Conservation (phyloP, 176 grass and related monocot species). For the Aegilops longissima region DNA sequence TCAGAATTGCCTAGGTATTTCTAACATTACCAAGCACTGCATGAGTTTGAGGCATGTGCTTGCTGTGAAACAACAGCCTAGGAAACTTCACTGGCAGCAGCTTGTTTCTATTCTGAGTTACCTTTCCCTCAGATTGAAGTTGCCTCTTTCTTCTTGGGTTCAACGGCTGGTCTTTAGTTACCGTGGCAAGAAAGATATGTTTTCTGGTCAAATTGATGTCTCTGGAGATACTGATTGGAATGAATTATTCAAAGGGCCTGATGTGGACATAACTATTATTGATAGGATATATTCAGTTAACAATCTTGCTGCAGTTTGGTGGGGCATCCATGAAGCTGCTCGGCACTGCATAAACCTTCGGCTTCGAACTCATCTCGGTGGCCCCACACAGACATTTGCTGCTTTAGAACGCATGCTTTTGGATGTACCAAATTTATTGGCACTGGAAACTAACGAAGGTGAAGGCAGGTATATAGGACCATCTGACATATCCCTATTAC, state of each 20-base stretch:
- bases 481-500: slow-evolving; percentile 66
- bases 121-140: slow-evolving; percentile 86
- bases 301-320: slow-evolving; percentile 94
- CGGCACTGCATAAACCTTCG: slow-evolving; percentile 88
- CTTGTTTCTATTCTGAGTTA: slow-evolving; percentile 95
- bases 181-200: slow-evolving; percentile 66
- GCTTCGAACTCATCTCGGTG: slow-evolving; percentile 92
- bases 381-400: slow-evolving; percentile 96
- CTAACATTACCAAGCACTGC: slow-evolving; percentile 49
- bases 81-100: slow-evolving; percentile 90
- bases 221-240: slow-evolving; percentile 56
- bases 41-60: slow-evolving; percentile 77
- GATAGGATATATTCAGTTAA: slow-evolving; percentile 89
- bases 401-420: slow-evolving; percentile 95
- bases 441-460: slow-evolving; percentile 68
- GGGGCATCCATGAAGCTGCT: slow-evolving; percentile 94
- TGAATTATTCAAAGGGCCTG: slow-evolving; percentile 46
- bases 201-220: slow-evolving; percentile 64
- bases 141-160: slow-evolving; percentile 91
- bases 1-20: slow-evolving; percentile 38
- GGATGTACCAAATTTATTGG: slow-evolving; percentile 76
- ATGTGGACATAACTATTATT: slow-evolving; percentile 50
- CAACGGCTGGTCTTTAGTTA: slow-evolving; percentile 83
- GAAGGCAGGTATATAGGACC: slow-evolving; percentile 68
- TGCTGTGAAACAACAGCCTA: slow-evolving; percentile 73